Conservation (phyloP, 1,139 yeast genomes). For the Magnusiomyces magnusii region DNA sequence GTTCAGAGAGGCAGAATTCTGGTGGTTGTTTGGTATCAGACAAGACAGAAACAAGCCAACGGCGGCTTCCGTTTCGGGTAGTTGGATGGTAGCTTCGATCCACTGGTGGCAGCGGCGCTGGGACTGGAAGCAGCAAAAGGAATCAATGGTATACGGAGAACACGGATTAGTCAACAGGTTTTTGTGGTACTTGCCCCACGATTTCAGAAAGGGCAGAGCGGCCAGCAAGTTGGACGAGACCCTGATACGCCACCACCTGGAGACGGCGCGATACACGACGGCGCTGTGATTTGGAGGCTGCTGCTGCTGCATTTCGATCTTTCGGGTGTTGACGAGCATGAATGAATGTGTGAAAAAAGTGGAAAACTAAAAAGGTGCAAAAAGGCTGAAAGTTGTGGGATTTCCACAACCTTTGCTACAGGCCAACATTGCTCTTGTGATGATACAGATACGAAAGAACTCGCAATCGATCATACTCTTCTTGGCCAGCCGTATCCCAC, state of each 20-base stretch:
- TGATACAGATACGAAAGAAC: conserved; percentile 79
- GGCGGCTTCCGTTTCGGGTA: background rate
- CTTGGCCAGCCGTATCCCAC: conserved; percentile 99
- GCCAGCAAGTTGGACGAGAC: background rate
- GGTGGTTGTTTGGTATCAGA: background rate
- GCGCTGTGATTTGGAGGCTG: background rate
- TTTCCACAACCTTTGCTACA: no score
- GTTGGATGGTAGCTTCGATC: background rate
- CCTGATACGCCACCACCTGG: background rate
- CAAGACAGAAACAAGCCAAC: background rate
- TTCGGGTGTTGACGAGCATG: background rate
- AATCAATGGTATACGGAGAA: background rate
- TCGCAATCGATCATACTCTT: conserved; percentile 60
- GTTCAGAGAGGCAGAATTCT: background rate
- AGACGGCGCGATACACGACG: background rate
- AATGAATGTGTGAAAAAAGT: background rate
- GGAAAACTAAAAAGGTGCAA: no score
- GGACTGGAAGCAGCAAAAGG: background rate
- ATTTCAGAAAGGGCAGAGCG: background rate
- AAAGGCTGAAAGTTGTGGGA: no score
- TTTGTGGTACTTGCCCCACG: background rate
- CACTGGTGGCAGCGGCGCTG: background rate
- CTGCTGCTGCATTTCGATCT: no score
- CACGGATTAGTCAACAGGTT: background rate
- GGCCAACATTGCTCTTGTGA: no score